Evolutionary conservation across 78 protist genomes (phyloP).

Genomic region (Guillardia theta): DNA sequence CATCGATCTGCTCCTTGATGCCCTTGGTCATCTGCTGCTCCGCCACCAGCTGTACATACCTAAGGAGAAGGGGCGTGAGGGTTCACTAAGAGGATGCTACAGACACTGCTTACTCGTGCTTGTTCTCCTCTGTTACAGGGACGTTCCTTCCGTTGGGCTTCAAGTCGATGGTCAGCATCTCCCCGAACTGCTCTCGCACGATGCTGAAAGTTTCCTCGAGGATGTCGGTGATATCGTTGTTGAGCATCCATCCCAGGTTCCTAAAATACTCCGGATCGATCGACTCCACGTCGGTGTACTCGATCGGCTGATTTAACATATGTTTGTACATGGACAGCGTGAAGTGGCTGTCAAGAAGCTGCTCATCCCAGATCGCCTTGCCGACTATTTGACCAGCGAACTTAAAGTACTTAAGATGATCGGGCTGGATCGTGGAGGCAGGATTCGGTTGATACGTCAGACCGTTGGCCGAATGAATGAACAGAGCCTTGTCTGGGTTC

Average conservation of each 20-base stretch:
- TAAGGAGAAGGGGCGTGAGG: not conserved
- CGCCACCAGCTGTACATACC: slow-evolving; percentile 35
- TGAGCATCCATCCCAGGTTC: slow-evolving; percentile 16
- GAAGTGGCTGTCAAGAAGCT: slow-evolving; percentile 45
- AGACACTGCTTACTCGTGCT: no score
- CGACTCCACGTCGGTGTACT: slow-evolving; percentile 39
- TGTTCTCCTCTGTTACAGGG: slow-evolving; percentile 40
- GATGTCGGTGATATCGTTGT: not conserved
- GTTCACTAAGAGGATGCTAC: no score
- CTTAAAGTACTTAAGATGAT: not conserved
- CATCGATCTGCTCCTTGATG: slow-evolving; percentile 29
- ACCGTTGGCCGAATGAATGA: not conserved
- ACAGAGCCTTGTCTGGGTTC: not conserved
- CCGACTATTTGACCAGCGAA: slow-evolving; percentile 34
- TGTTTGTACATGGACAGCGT: slow-evolving; percentile 54
- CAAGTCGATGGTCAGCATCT: slow-evolving; percentile 28
- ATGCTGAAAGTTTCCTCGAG: not conserved
- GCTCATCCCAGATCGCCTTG: slow-evolving; percentile 48
- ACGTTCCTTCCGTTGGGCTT: slow-evolving; percentile 42
- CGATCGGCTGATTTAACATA: slow-evolving; percentile 43
- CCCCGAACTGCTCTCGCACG: slow-evolving; percentile 42
- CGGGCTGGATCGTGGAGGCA: slow-evolving; percentile 21
- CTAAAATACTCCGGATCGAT: slow-evolving; percentile 52
- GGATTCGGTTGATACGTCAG: slow-evolving; percentile 19
- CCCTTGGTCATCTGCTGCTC: slow-evolving; percentile 22